Evolutionary conservation across 1,139 yeast genomes (phyloP).

Genomic region (Yamadazyma mexicana): DNA sequence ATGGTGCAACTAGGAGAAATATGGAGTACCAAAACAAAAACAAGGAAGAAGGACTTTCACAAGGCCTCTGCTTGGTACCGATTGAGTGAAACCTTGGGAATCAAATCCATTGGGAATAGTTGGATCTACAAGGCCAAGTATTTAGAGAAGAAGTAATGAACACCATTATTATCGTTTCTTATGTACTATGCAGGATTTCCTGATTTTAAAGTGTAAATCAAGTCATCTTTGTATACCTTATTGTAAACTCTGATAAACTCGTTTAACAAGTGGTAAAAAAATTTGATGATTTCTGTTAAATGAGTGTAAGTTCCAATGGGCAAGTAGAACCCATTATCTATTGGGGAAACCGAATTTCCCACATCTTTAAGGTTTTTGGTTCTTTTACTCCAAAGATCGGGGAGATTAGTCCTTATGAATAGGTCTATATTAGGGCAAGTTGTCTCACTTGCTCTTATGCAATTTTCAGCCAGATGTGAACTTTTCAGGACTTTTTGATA

Average conservation of each 20-base stretch:
- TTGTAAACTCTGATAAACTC: slow-evolving; percentile 35
- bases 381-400: slow-evolving; percentile 33
- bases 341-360: slow-evolving; percentile 16
- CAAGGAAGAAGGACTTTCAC: slow-evolving; percentile 56
- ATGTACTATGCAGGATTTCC: slow-evolving; percentile 10
- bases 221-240: slow-evolving; percentile 10
- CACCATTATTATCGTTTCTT: background rate
- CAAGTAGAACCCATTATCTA: slow-evolving; percentile 28
- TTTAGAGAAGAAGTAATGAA: slow-evolving; percentile 22
- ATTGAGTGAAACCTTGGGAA: slow-evolving; percentile 64
- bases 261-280: slow-evolving; percentile 28
- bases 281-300: slow-evolving; percentile 33
- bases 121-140: slow-evolving; percentile 82
- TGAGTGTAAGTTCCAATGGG: slow-evolving; percentile 42
- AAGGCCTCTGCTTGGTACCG: slow-evolving; percentile 76
- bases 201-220: slow-evolving; percentile 22
- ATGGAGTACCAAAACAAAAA: slow-evolving; percentile 59
- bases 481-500: slow-evolving; percentile 30
- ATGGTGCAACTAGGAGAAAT: slow-evolving; percentile 72
- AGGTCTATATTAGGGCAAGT: slow-evolving; percentile 20
- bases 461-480: slow-evolving; percentile 13
- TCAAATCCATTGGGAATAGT: slow-evolving; percentile 64
- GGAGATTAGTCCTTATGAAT: slow-evolving; percentile 32
- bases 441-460: slow-evolving; percentile 9
- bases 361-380: slow-evolving; percentile 10